Base-by-base conservation (phyloP, 805 yeast genomes). In the Zygotorulaspora danielsina region DNA sequence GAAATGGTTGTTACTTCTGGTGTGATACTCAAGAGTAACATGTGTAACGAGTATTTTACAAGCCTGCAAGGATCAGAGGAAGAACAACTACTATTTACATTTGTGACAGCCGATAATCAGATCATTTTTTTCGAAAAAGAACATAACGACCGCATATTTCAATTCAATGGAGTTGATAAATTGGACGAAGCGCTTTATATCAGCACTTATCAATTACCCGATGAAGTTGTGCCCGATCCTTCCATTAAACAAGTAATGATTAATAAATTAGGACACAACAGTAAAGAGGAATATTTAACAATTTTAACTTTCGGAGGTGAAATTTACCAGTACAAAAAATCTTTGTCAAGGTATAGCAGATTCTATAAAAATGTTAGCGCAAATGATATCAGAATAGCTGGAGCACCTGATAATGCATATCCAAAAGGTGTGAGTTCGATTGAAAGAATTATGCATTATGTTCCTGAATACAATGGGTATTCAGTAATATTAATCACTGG, bases 291-390 rank as follows among this genome's bases (percentile, higher is more conserved):
- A 49, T 78, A 78, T 56, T 59, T 88, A 42, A 71, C 87, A 0
- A 68, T 85, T 6, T 63, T 86, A 36, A 87, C 95, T 0, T 76
- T 79, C 55, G 93, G 94, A 38, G 95, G 94, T 50, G 93, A 86
- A 57, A 65, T 87, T 2, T 66, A 77, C 24, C 64, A 84, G 36
- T 88, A 87, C 58, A 78, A 77, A 49, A 64, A 79, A 24, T 76
- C 59, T 6, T 35, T 39, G 12, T 33, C 30, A 27, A 49, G 53
- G 33, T 40, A 36, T 35, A 54, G 56, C 34, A 46, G 56, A 30
- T 58, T 50, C 30, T 49, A 39, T 34, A 51, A 53, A 28, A 49
- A 49, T 38, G 29, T 47, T 3, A 16, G 37, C 2, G 12, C 71
- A 60, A 53, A 53, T 29, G 64, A 71, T 49, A 46, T 69, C 15